phyloP scores from a whole-genome alignment of 2,329 filamentous ascomycete species.

The Aspergillus vadensis region DNA sequence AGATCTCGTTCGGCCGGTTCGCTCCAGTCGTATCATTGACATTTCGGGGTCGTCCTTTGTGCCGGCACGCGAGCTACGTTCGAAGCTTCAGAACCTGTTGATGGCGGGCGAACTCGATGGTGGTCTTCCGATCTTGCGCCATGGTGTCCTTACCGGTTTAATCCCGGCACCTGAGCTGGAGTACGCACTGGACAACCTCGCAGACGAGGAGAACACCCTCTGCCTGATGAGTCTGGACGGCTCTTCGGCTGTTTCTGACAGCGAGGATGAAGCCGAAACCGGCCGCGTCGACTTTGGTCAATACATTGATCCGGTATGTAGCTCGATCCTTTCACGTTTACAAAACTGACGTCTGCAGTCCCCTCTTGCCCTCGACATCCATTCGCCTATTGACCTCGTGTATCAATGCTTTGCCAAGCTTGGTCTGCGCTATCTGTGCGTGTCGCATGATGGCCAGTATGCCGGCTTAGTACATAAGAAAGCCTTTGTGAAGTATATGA shows the following conservation, averaged over 20 bases:
- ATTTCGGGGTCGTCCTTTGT: constrained; percentile 81
- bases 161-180: constrained; percentile 94
- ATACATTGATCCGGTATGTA: constrained; percentile 80
- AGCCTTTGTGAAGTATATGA: constrained; percentile 91
- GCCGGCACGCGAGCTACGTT: constrained; percentile 71
- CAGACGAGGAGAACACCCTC: constrained; percentile 67
- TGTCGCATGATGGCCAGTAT: constrained; percentile 79
- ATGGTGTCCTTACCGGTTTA: constrained; percentile 79
- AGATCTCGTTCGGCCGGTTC: constrained; percentile 78
- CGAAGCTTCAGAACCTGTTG: constrained; percentile 80
- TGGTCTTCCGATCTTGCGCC: constrained; percentile 79
- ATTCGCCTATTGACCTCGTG: constrained; percentile 88
- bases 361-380: constrained; percentile 83
- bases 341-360: constrained; percentile 53
- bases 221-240: constrained; percentile 79
- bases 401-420: constrained; percentile 97
- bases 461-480: constrained; percentile 97
- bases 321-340: background rate
- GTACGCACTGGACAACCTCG: constrained; percentile 82
- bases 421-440: constrained; percentile 88
- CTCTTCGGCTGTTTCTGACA: constrained; percentile 59
- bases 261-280: constrained; percentile 55
- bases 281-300: constrained; percentile 84
- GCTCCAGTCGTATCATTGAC: constrained; percentile 80
- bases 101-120: constrained; percentile 87